phyloP scores from a whole-genome alignment of 306 rosid genomes.

The Cucurbita ficifolia region DNA sequence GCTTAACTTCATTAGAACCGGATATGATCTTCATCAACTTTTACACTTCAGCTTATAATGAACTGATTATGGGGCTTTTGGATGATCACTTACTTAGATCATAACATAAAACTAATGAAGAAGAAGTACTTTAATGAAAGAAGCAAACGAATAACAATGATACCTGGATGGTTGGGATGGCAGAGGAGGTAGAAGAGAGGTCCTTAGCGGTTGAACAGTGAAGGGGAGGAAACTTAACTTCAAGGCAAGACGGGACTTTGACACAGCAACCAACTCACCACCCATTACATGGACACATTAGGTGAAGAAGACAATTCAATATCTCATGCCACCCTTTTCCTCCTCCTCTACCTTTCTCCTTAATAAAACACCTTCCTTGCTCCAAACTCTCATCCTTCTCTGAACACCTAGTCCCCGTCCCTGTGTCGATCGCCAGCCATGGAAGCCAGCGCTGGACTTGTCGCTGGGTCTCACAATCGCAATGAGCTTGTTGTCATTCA shows the following conservation, averaged over 20 bases:
- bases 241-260: slow-evolving; percentile 60
- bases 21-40: not conserved
- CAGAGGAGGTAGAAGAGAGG: not conserved
- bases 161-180: slow-evolving; percentile 8
- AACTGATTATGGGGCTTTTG: not conserved
- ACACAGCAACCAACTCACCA: slow-evolving; percentile 63
- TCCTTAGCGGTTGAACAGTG: slow-evolving; percentile 24
- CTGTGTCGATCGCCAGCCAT: slow-evolving; percentile 8
- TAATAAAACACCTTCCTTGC: slow-evolving; percentile 16
- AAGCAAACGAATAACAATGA: not conserved
- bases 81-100: not conserved
- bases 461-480: slow-evolving; percentile 80
- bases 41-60: not conserved
- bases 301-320: slow-evolving; percentile 19
- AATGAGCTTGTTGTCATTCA: slow-evolving; percentile 80
- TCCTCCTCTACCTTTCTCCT: slow-evolving; percentile 3
- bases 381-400: slow-evolving; percentile 13
- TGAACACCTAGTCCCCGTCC: not conserved
- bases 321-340: not conserved
- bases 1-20: not conserved
- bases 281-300: slow-evolving; percentile 38
- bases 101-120: not conserved
- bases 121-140: not conserved
- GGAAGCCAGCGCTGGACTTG: slow-evolving; percentile 80
- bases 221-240: slow-evolving; percentile 61